Base-by-base conservation (phyloP, 352 stramenopile genomes). In the Globisporangium emineosum region DNA sequence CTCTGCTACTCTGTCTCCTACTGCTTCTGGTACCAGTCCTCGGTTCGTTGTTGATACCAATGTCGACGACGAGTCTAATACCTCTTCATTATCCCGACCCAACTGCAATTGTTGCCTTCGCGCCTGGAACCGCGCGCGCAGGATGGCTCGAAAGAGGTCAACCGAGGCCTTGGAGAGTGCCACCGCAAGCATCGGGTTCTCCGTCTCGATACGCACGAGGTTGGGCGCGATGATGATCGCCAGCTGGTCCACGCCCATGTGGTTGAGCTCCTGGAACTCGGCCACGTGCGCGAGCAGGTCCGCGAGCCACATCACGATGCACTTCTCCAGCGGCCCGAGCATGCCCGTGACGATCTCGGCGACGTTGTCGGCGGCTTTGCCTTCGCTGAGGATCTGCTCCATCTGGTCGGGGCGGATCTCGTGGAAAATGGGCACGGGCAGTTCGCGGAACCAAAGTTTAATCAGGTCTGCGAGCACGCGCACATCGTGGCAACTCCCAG, bases 201-300 rank as follows among this genome's bases (percentile, higher is more conserved):
- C 81, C 0, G 80, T 85, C 71, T 96, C 85, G 37, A 96, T 89
- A 30, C 83, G 81, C 55, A 96, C 88, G 58, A 97, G 80, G 62
- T 97, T 97, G 15, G 90, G 90, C 23, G 84, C 82, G 58, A 97
- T 91, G 60, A 96, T 78, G 66, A 97, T 96, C 25, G 88, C 87
- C 45, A 97, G 77, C 61, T 97, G 90, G 58, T 95, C 88, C 21
- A 93, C 76, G n/a, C 87, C 86, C 88, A 97, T 97, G 71, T 93
- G 85, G 66, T 96, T 97, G 42, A 77, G 59, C 8, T 70, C 25
- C 73, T 96, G 73, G 67, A 80, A 87, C 60, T 77, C 71, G 32
- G 86, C 86, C 32, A 97, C 88, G 43, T 72, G 70, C 2, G 79
- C 77, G 25, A 96, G 70, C 25, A 96, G 61, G 56, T 97, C 88